Base-by-base conservation (phyloP, 441 rosid genomes). In the Sinapis alba region DNA sequence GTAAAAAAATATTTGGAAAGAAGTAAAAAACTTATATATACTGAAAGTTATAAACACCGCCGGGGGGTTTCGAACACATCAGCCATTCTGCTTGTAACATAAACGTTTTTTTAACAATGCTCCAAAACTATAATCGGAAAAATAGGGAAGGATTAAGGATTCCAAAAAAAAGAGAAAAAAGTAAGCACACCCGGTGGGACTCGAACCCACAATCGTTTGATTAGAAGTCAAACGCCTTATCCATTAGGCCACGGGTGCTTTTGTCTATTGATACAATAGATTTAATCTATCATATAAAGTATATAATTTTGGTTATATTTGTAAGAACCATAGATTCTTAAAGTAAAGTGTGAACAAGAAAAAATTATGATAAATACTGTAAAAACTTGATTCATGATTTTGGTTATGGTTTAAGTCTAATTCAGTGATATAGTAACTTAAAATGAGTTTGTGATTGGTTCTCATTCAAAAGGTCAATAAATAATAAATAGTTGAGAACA, bases 171-270 rank as follows among this genome's bases (percentile, higher is more conserved):
- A 3, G 38, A 8, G 12, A 12, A 38, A 38, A 1, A 12, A 11
- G 3, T 11, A 6, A 6, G 13, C 24, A 61, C 65, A 30, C 90
- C 87, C 81, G 91, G 84, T 86, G 90, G 95, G 95, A 90, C 87
- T 90, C 88, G 88, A 89, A 89, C 92, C 90, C 92, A 85, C 90
- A 86, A 88, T 85, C 90, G 84, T 62, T 72, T 90, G 91, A 86
- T 88, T 90, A 88, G 92, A 88, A 88, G 92, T 88, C 95, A 88
- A 75, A 85, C 84, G 91, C 89, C 90, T 90, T 86, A 90, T 90
- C 95, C 95, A 84, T 88, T 60, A 60, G 64, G 64, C 64, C 64
- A 60, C 65, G 43, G 65, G 65, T 58, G 59, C 59, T 20, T 5
- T 53, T 53, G 58, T 5, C n/a, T n/a, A 5, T 26, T 2, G 3